Conservation (phyloP, 768 basidiomycete species). For the Boletus huronensis region DNA sequence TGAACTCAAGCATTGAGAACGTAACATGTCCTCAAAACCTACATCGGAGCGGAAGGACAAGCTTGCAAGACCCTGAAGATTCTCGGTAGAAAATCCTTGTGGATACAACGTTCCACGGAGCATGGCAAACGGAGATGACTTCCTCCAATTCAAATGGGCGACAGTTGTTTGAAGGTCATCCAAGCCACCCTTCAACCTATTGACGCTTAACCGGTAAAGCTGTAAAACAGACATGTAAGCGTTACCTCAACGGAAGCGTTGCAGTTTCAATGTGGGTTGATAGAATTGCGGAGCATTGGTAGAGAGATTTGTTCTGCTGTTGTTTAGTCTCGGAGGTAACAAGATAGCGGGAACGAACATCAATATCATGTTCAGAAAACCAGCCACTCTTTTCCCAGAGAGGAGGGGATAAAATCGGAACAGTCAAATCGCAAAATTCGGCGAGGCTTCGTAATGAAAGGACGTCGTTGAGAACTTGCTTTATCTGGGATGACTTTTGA, state of each 20-base stretch:
- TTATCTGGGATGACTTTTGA: constrained; percentile 35
- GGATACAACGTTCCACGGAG: constrained; percentile 54
- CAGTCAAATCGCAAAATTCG: constrained; percentile 46
- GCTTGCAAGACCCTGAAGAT: constrained; percentile 33
- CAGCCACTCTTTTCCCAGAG: constrained; percentile 40
- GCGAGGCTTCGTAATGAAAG: constrained; percentile 50
- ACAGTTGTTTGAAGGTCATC: constrained; percentile 45
- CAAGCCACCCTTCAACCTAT: constrained; percentile 34
- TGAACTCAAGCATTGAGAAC: not conserved
- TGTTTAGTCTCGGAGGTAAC: constrained; percentile 9
- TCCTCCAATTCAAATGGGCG: constrained; percentile 50
- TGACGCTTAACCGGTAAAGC: not conserved
- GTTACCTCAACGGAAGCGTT: constrained; percentile 60
- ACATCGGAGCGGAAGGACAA: constrained; percentile 38
- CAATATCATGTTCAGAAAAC: constrained; percentile 15
- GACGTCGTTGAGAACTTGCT: constrained; percentile 58
- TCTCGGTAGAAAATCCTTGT: constrained; percentile 26
- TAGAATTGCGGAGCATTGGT: constrained; percentile 55
- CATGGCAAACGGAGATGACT: constrained; percentile 50
- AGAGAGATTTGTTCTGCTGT: constrained; percentile 34
- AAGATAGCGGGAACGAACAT: constrained; percentile 17
- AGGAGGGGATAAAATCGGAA: constrained; percentile 48
- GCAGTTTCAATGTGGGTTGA: constrained; percentile 56
- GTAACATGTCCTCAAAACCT: constrained; percentile 1
- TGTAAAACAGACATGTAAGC: not conserved